Evolutionary conservation across 176 grass and related monocot genomes (phyloP).

Genomic region (Ampelocalamus luodianensis): DNA sequence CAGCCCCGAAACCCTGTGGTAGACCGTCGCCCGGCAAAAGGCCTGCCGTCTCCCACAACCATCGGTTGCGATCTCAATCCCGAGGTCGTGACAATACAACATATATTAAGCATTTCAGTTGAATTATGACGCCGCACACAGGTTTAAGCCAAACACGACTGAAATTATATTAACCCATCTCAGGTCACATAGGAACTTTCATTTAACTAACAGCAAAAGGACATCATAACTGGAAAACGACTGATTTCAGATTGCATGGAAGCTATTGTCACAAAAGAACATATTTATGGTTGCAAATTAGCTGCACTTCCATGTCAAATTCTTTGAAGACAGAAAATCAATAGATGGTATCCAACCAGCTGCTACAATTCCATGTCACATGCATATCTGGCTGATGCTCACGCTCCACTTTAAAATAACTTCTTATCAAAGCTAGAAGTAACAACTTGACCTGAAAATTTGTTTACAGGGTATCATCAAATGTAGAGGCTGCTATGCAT

Average conservation of each 20-base stretch:
- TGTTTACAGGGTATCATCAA: not conserved
- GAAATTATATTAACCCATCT: not conserved
- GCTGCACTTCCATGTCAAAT: not conserved
- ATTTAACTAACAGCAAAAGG: not conserved
- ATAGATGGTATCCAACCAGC: not conserved
- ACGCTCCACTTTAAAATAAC: not conserved
- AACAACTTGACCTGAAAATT: conserved; percentile 33
- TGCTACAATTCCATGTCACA: not conserved
- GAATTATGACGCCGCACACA: not conserved
- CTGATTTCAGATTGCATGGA: conserved; percentile 11
- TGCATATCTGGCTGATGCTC: not conserved
- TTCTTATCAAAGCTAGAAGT: not conserved
- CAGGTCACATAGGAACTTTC: not conserved
- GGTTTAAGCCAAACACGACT: not conserved
- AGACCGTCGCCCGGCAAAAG: too few relatives aligned
- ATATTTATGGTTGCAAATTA: too few relatives aligned
- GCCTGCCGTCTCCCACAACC: too few relatives aligned
- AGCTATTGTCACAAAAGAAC: not conserved
- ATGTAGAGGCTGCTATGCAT: not conserved
- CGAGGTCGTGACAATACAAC: too few relatives aligned
- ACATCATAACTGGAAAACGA: not conserved
- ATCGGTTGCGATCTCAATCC: too few relatives aligned
- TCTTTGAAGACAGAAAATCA: not conserved
- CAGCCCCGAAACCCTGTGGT: too few relatives aligned
- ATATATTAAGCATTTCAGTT: not conserved